A percentile compares a stretch with the other conserved stretches of the same genome.
Evolutionary conservation across 129 eudicot species (phyloP).

Genomic region (Flaveria brownii): DNA sequence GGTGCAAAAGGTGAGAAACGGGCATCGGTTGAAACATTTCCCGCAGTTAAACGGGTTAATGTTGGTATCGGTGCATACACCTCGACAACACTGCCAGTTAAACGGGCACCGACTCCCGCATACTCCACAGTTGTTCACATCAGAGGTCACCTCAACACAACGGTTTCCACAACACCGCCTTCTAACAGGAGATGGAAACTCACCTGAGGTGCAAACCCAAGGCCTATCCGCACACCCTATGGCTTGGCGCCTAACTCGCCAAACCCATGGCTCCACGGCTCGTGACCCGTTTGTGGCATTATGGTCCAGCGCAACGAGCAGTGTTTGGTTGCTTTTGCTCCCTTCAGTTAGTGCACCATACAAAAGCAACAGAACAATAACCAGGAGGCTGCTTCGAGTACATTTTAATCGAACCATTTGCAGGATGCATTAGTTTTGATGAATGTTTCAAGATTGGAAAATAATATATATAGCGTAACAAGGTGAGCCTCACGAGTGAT

Average conservation of each 20-base stretch:
- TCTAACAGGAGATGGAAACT: slow-evolving; percentile 39
- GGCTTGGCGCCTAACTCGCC: slow-evolving; percentile 48
- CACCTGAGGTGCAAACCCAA: slow-evolving; percentile 55
- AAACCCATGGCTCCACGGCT: slow-evolving; percentile 56
- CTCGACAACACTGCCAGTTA: slow-evolving; percentile 70
- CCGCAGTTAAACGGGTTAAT: slow-evolving; percentile 69
- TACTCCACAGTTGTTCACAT: slow-evolving; percentile 69
- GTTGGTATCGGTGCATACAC: slow-evolving; percentile 54
- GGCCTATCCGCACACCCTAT: slow-evolving; percentile 59
- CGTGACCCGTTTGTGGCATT: slow-evolving; percentile 30
- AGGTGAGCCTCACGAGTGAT: slow-evolving; percentile 23
- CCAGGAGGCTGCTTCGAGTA: slow-evolving; percentile 21
- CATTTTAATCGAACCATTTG: slow-evolving; percentile 34
- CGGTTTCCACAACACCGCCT: slow-evolving; percentile 62
- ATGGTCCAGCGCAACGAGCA: slow-evolving; percentile 27
- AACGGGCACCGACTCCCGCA: slow-evolving; percentile 77
- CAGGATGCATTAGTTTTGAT: slow-evolving; percentile 31
- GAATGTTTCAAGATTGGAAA: not conserved
- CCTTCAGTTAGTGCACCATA: slow-evolving; percentile 20
- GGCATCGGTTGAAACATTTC: slow-evolving; percentile 53
- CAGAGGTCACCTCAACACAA: slow-evolving; percentile 65
- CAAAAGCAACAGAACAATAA: slow-evolving; percentile 27
- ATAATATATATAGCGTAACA: slow-evolving; percentile 34
- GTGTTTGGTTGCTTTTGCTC: slow-evolving; percentile 19
- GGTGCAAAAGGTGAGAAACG: slow-evolving; percentile 47